These are phyloP conservation scores for Flaveria linearis DNA, from an alignment of 129 eudicot genomes.

Conservation along the genomic window DNA sequence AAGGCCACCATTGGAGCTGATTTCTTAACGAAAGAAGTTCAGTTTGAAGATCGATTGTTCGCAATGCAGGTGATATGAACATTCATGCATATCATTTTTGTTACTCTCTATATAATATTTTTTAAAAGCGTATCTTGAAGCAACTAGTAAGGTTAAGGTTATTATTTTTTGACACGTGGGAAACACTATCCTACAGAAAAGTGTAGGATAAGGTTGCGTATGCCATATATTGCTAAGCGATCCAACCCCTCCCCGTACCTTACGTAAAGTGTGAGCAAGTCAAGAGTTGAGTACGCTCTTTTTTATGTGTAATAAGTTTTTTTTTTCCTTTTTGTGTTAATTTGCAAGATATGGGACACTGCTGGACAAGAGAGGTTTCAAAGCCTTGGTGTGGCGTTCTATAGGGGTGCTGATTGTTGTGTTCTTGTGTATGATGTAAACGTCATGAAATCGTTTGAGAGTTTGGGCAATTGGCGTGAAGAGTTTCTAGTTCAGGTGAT, in stretches of 20 bases:
- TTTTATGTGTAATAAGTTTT: not conserved
- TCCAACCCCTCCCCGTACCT: too few relatives aligned
- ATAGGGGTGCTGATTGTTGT: conserved; percentile 75
- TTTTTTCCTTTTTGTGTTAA: not conserved
- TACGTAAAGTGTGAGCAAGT: too few relatives aligned
- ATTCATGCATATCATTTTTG: not conserved
- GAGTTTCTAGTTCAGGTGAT: conserved; percentile 66
- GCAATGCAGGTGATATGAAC: conserved; percentile 58
- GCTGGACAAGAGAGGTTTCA: conserved; percentile 83
- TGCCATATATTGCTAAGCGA: too few relatives aligned
- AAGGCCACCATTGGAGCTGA: conserved; percentile 79
- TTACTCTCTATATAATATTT: not conserved
- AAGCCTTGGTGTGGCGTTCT: conserved; percentile 73
- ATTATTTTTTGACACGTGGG: too few relatives aligned
- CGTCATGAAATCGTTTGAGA: conserved; percentile 68
- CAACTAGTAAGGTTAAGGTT: too few relatives aligned
- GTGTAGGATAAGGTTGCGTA: too few relatives aligned
- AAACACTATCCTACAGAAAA: too few relatives aligned
- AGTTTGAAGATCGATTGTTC: conserved; percentile 62
- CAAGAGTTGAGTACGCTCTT: too few relatives aligned
- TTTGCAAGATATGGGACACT: conserved; percentile 66
- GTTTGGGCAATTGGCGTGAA: conserved; percentile 72
- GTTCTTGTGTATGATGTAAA: conserved; percentile 75
- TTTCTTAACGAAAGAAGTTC: conserved; percentile 69
- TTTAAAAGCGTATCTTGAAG: too few relatives aligned